Base-by-base conservation (phyloP, 176 grass and related monocot genomes). In the Urochloa ruziziensis region DNA sequence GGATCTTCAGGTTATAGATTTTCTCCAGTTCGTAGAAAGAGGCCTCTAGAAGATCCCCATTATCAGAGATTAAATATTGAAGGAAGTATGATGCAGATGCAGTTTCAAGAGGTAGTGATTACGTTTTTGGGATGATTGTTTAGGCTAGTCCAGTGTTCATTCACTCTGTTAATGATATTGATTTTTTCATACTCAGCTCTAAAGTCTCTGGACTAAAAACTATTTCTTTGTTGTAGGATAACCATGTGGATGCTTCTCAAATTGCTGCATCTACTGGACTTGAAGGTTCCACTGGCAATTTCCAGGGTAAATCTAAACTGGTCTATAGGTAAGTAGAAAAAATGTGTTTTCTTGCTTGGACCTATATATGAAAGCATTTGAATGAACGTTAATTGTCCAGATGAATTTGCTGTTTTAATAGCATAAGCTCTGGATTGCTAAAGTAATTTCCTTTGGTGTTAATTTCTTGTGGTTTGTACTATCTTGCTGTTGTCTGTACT, bases 1-100 rank as follows among this genome's bases (percentile, higher is more conserved):
- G 84, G 84, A 85, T 86, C 84, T 48, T 87, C 92, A 51, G 86
- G 81, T 18, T 87, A 72, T 82, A 86, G 66, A 58, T 82, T 36
- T 90, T 73, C 78, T 56, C 88, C 83, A 57, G 72, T 70, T 51
- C 83, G 36, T 46, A 82, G 73, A 77, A 90, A 90, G 82, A 82
- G 64, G 58, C 72, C 73, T 52, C 72, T 43, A 77, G 88, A 90
- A 72, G 88, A 77, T 48, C 46, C 34, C 21, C 24, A 32, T 53
- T 49, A 23, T 74, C 68, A 86, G 46, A 80, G 58, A 74, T 28
- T 80, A 57, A 86, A 72, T 56, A 59, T 28, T 56, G 85, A 74
- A 80, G 57, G 60, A 81, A 80, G 33, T 34, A 75, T 67, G 25
- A 56, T 44, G 35, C 77, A 67, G 27, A 5, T 36, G 74, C 69